Base-by-base conservation (phyloP, 495 filamentous ascomycete genomes). In the Neurospora intermedia region DNA sequence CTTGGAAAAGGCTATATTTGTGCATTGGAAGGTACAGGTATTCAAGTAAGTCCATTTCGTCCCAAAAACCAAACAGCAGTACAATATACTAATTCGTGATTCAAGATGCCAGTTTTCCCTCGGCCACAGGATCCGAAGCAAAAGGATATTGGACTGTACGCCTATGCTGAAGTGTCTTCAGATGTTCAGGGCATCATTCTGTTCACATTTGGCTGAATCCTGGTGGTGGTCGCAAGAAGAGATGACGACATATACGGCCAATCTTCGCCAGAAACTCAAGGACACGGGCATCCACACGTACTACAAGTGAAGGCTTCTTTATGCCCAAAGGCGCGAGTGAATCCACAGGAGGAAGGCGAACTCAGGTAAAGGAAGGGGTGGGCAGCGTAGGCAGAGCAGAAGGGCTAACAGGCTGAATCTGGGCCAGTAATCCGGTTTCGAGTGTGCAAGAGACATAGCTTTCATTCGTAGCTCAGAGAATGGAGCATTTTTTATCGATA, bases 51-150 rank as follows among this genome's bases (percentile, higher is more conserved):
- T 31, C 15, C 42, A 43, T 43, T 43, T 43, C 16, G 23, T 31
- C 27, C 27, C 27, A 31, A 31, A 31, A 31, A 2, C 27, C 27
- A 31, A 31, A 42, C n/a, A 23, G n/a, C 7, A 43, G 8, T 15
- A 2, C 6, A 38, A 43, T 43, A 10, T 20, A 71, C 54, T 71
- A 45, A 73, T 40, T 20, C 10, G 31, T 20, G 7, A 31, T 9
- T n/a, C 39, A 69, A 83, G 76, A 72, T 74, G 13, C 82, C 82
- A 11, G 59, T 81, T 13, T 83, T 82, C 6, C 75, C 78, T 4
- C 88, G 88, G 87, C 79, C 85, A 3, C 77, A 76, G 31, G 83
- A 89, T 70, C 76, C 76, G 27, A 81, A 82, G 46, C 43, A 85
- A 39, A 86, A 85, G 74, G 81, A 87, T 72, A 79, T 89, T 46